Evolutionary conservation across 441 rosid species (phyloP).

Genomic region (Cnidoscolus chayamansa): DNA sequence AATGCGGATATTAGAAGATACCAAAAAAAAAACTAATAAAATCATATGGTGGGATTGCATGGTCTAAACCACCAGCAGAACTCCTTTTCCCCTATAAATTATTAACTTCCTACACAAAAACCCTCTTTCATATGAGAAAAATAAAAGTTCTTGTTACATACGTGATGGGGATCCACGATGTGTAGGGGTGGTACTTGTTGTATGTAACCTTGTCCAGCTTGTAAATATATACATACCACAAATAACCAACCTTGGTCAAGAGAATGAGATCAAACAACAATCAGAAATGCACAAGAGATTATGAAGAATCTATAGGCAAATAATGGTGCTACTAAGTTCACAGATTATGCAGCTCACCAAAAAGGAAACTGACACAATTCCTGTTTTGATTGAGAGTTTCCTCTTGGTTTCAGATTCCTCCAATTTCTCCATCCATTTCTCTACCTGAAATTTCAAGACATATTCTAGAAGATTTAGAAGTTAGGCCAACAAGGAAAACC

Average conservation of each 20-base stretch:
- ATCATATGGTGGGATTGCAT: conserved; percentile 2
- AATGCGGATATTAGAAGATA: conserved; percentile 30
- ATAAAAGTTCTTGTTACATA: conserved; percentile 35
- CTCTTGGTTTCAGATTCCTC: conserved; percentile 87
- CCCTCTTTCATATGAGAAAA: background rate
- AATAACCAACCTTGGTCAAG: conserved; percentile 67
- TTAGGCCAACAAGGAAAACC: conserved; percentile 6
- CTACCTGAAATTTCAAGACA: conserved; percentile 53
- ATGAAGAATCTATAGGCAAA: conserved; percentile 13
- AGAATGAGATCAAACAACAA: conserved; percentile 15
- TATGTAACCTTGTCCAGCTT: conserved; percentile 89
- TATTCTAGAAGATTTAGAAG: conserved; percentile 15
- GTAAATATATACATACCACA: conserved; percentile 94
- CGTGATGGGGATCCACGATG: conserved; percentile 99
- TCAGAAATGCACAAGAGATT: conserved; percentile 10
- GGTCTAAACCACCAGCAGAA: background rate
- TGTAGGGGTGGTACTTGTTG: conserved; percentile 96
- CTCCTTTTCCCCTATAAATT: background rate
- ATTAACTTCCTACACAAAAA: background rate
- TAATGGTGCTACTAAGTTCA: conserved; percentile 2
- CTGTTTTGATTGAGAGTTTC: conserved; percentile 61
- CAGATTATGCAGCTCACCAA: conserved; percentile 51
- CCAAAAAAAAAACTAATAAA: conserved; percentile 9
- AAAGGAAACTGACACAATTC: conserved; percentile 52
- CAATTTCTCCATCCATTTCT: conserved; percentile 97